Percentiles rank a stretch among this genome's conserved stretches.
Conservation (phyloP, 306 rosid species). For the Fagus crenata region DNA sequence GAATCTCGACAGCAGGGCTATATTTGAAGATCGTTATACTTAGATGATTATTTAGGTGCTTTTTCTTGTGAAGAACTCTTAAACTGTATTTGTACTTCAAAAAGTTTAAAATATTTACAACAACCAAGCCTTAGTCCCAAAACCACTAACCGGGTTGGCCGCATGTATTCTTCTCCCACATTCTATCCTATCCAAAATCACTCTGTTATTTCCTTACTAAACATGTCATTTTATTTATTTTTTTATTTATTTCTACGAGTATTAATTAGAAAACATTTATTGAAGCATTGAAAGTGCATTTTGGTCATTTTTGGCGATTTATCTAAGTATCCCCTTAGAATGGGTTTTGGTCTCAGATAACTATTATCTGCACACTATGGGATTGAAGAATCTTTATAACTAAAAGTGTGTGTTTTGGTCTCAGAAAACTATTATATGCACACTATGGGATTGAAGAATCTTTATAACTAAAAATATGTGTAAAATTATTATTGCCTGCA, state of each 20-base stretch:
- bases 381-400: no score
- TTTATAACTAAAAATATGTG: not conserved
- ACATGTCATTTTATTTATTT: no score
- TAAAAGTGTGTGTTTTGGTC: not conserved
- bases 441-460: not conserved
- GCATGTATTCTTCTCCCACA: no score
- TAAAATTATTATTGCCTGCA: not conserved
- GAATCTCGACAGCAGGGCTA: constrained; percentile 11
- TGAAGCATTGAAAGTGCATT: not conserved
- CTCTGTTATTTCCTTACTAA: no score
- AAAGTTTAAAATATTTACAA: not conserved
- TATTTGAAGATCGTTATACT: not conserved
- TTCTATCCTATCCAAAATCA: no score
- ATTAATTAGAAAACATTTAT: not conserved
- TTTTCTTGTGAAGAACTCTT: not conserved
- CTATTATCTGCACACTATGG: not conserved
- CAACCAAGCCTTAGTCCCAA: no score
- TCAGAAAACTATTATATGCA: not conserved
- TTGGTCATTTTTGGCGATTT: not conserved
- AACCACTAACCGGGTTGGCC: no score
- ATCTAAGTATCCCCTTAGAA: not conserved
- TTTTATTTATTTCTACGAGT: no score
- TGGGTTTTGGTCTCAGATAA: not conserved
- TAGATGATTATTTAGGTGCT: not conserved
- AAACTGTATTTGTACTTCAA: not conserved